phyloP scores from a whole-genome alignment of 768 basidiomycete species.

The Lactifluus piperatus region DNA sequence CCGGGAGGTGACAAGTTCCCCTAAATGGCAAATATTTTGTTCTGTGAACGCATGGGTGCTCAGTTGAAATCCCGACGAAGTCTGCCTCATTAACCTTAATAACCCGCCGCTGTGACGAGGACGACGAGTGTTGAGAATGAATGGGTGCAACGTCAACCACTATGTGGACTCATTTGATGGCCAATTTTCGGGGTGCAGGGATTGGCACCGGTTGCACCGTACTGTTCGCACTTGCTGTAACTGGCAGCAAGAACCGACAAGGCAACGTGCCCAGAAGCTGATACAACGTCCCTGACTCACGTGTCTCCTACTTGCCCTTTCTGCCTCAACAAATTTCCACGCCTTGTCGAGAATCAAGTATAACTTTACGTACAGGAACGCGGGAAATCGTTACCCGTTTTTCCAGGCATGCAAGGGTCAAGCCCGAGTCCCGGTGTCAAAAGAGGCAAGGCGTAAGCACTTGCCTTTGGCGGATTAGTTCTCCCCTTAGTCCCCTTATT shows the following conservation, averaged over 20 bases:
- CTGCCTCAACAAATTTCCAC: background rate
- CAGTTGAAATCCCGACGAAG: background rate
- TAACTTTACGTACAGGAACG: constrained; percentile 4
- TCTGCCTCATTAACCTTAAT: background rate
- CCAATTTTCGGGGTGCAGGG: background rate
- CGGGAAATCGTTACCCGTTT: background rate
- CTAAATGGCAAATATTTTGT: constrained; percentile 6
- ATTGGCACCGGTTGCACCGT: background rate
- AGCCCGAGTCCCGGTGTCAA: background rate
- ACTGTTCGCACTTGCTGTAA: background rate
- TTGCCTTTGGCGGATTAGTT: background rate
- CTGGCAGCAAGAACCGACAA: background rate
- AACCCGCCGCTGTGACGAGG: background rate
- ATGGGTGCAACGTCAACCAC: background rate
- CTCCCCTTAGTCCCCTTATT: background rate
- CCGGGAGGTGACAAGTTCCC: constrained; percentile 1
- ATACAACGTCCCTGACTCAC: background rate
- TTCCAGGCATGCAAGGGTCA: background rate
- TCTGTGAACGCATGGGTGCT: background rate
- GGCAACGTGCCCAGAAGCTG: background rate
- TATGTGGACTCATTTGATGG: background rate
- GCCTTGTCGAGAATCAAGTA: background rate
- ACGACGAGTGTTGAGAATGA: background rate
- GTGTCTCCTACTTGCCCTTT: background rate
- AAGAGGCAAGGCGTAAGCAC: background rate